phyloP scores from a whole-genome alignment of 352 stramenopile species.

The Globisporangium echinulatum region DNA sequence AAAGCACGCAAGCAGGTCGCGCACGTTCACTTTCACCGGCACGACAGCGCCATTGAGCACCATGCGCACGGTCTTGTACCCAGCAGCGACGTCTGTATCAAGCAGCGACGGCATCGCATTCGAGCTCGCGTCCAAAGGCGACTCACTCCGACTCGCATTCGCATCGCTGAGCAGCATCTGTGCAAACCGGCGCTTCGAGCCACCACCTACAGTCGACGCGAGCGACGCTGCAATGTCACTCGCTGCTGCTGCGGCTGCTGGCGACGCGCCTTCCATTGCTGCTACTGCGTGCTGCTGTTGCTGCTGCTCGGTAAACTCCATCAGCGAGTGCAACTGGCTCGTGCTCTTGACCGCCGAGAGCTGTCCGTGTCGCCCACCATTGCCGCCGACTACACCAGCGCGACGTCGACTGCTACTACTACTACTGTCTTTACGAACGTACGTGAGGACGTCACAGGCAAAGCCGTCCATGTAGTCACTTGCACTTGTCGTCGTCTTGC shows the following conservation, averaged over 20 bases:
- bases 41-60: constrained; percentile 65
- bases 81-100: constrained; percentile 11
- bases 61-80: constrained; percentile 70
- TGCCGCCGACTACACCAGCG: neutral
- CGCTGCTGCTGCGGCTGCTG: neutral
- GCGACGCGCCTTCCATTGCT: neutral
- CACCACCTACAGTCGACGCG: neutral
- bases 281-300: neutral
- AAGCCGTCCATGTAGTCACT: neutral
- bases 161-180: neutral
- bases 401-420: neutral
- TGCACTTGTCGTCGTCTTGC: constrained; percentile 24
- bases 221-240: neutral
- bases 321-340: constrained; percentile 6
- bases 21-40: constrained; percentile 62
- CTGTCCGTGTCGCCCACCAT: neutral
- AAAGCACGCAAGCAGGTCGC: constrained; percentile 49
- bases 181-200: constrained; percentile 6
- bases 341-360: constrained; percentile 2
- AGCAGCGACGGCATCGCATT: neutral
- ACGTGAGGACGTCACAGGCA: constrained; percentile 37
- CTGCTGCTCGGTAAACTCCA: constrained; percentile 3
- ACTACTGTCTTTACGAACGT: constrained; percentile 48
- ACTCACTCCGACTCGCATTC: neutral
- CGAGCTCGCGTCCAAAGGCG: neutral